Evolutionary conservation across 805 yeast species (phyloP), one percentile per base, ranked within the genome.

Genomic region (Henningerozyma blattae): DNA sequence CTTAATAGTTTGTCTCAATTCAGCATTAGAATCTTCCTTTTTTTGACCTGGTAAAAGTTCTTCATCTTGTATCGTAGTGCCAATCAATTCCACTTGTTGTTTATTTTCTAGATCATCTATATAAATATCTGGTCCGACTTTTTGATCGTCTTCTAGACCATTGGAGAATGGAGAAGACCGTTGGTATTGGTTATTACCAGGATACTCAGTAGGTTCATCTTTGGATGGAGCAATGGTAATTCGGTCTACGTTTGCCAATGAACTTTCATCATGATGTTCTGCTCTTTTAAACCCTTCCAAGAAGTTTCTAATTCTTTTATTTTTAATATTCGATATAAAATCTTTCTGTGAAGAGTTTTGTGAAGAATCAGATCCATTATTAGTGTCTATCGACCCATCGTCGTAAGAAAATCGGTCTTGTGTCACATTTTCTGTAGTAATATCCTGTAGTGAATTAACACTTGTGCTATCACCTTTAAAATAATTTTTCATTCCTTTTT

Each of bases 1-100:
- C 27, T 51, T 47, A 43, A 49, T 31, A 33, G 58, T 49, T 37
- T 60, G 59, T 31, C 57, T 54, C 37, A 59, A 40, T 32, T 54
- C 64, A 56, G 54, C 42, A 10, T 33, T 38, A 1, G 31, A 27
- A 14, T 35, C 38, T 17, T 35, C 42, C n/a, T 31, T 30, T 10
- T 24, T 22, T 4, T 24, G 15, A 12, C 6, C 5, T 9, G 12
- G 12, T 10, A 24, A 10, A n/a, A n/a, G n/a, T n/a, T n/a, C n/a
- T n/a, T n/a, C n/a, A n/a, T n/a, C n/a, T 24, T 24, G 27, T 12
- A 5, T 12, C 5, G 6, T n/a, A 8, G 27, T 24, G 10, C n/a
- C 27, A 24, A 24, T 24, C 5, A 24, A 6, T 12, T 12, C 27
- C 10, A 10, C 5, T 10, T 6, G 12, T 24, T 9, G 12, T 24